Percentiles rank a stretch among this genome's conserved stretches.
These are phyloP conservation scores for Cyanodermella asteris DNA, from an alignment of 2,329 filamentous ascomycete genomes.

Conservation along the genomic window DNA sequence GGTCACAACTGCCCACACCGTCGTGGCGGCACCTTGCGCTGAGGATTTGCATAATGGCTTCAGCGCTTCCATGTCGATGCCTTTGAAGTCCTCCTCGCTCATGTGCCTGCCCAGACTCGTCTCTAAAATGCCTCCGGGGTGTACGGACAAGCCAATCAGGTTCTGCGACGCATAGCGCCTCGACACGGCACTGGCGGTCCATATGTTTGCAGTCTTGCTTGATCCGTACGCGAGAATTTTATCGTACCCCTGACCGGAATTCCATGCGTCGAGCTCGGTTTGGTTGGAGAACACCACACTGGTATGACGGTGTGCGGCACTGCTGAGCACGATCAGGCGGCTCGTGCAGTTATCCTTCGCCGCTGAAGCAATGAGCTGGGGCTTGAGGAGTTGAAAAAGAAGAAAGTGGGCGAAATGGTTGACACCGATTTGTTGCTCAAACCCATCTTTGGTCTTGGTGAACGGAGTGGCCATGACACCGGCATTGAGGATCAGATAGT, in stretches of 20 bases:
- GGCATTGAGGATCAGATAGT: constrained; percentile 23
- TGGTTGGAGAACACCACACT: constrained; percentile 16
- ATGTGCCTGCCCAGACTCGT: constrained; percentile 14
- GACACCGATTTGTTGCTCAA: constrained; percentile 29
- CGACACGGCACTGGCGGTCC: constrained; percentile 28
- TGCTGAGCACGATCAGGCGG: constrained; percentile 25
- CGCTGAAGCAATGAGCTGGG: constrained; percentile 18
- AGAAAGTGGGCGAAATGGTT: constrained; percentile 35
- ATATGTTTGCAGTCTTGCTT: constrained; percentile 28
- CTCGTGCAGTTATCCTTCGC: constrained; percentile 18
- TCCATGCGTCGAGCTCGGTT: constrained; percentile 21
- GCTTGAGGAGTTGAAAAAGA: constrained; percentile 28
- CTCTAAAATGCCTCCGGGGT: constrained; percentile 26
- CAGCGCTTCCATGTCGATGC: constrained; percentile 7
- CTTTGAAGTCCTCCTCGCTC: constrained; percentile 6
- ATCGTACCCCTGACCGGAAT: constrained; percentile 14
- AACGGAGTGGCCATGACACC: constrained; percentile 22
- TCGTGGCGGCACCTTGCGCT: constrained; percentile 28
- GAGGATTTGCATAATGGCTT: constrained; percentile 13
- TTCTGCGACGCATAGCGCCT: constrained; percentile 21
- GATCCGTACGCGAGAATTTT: constrained; percentile 22
- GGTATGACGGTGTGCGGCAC: constrained; percentile 19
- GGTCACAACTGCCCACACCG: constrained; percentile 22
- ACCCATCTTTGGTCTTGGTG: constrained; percentile 22
- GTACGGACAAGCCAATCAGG: constrained; percentile 21